A percentile compares a stretch with the other conserved stretches of the same genome.
Evolutionary conservation across 768 basidiomycete genomes (phyloP).

Genomic region (Termitomyces sp.): DNA sequence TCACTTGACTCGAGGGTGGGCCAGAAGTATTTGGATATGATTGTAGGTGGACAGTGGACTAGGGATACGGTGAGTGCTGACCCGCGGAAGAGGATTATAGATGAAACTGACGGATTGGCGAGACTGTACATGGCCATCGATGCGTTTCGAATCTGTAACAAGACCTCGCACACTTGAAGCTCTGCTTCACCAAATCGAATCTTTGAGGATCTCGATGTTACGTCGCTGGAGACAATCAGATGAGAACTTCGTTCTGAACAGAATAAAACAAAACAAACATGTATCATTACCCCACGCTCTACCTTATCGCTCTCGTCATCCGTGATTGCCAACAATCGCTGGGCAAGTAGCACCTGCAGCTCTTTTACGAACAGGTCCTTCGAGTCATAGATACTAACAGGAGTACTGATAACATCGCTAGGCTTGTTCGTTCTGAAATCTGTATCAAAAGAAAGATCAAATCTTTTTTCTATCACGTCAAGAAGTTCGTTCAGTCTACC

Average conservation of each 20-base stretch:
- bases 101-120: slow-evolving; percentile 50
- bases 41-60: slow-evolving; percentile 83
- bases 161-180: slow-evolving; percentile 94
- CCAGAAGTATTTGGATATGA: slow-evolving; percentile 96
- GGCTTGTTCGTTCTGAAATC: slow-evolving; percentile 91
- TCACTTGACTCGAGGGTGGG: slow-evolving; percentile 72
- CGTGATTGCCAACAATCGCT: slow-evolving; percentile 72
- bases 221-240: slow-evolving; percentile 52
- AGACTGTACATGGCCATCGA: slow-evolving; percentile 82
- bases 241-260: not conserved
- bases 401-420: slow-evolving; percentile 90
- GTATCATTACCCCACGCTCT: slow-evolving; percentile 51
- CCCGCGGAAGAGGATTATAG: not conserved
- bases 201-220: slow-evolving; percentile 91
- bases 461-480: not conserved
- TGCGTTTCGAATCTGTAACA: slow-evolving; percentile 94
- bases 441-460: slow-evolving; percentile 18
- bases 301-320: slow-evolving; percentile 79
- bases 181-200: slow-evolving; percentile 92
- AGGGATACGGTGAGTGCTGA: not conserved
- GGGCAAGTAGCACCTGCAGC: slow-evolving; percentile 86
- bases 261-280: not conserved
- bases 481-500: slow-evolving; percentile 45
- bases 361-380: slow-evolving; percentile 96
- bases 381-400: slow-evolving; percentile 96